Evolutionary conservation across 1,284 basidiomycete genomes (phyloP).

Genomic region (Papiliotrema laurentii): DNA sequence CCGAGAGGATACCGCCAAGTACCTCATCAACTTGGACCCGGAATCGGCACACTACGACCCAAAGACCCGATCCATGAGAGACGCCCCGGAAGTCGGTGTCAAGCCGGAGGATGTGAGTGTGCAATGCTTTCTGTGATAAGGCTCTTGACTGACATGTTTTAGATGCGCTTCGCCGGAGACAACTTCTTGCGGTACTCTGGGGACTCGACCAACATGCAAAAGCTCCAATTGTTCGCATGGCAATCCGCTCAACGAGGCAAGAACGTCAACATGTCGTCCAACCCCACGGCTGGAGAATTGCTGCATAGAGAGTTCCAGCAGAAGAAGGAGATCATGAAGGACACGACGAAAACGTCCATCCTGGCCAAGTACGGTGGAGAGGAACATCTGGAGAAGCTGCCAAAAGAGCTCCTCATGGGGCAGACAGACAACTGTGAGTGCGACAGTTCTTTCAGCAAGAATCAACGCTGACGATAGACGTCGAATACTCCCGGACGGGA

Average conservation of each 20-base stretch:
- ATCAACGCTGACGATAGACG: constrained; percentile 51
- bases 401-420: constrained; percentile 82
- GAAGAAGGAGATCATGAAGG: constrained; percentile 88
- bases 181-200: constrained; percentile 89
- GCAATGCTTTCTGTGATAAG: background rate
- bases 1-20: constrained; percentile 98
- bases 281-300: constrained; percentile 91
- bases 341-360: constrained; percentile 79
- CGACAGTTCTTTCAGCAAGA: background rate
- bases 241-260: constrained; percentile 89
- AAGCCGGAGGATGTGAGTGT: constrained; percentile 73
- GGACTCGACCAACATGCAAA: constrained; percentile 84
- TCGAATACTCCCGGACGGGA: constrained; percentile 92
- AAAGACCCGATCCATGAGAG: constrained; percentile 99
- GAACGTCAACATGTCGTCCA: constrained; percentile 91
- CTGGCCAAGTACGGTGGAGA: constrained; percentile 90
- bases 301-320: constrained; percentile 84
- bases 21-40: constrained; percentile 93
- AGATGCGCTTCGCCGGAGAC: constrained; percentile 91
- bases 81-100: constrained; percentile 76
- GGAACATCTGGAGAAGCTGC: constrained; percentile 72
- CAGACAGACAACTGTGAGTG: constrained; percentile 83
- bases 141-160: constrained; percentile 6
- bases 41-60: constrained; percentile 98
- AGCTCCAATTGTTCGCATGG: constrained; percentile 95